Base-by-base conservation (phyloP, 306 rosid genomes). In the Luffa aegyptiaca region DNA sequence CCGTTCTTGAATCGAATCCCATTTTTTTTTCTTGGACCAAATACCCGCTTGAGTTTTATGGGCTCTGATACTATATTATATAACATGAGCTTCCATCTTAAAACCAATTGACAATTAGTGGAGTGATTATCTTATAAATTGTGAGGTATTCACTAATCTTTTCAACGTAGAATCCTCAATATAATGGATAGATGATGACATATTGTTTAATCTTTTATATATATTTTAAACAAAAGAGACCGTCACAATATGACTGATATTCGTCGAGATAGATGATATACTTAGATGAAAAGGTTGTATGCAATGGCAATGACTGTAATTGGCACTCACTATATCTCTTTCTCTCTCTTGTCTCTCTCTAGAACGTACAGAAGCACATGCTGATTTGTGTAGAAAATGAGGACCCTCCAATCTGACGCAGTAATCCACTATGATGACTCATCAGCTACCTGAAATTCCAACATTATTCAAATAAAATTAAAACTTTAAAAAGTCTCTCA, bases 341-440 rank as follows among this genome's bases (percentile, higher is more conserved):
- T 52, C 26, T 6, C 2, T 46, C 41, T 72, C 26, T 42, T 13
- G 9, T 72, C 56, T 70, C 55, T 71, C 57, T 44, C 45, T 7
- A 26, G 41, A 75, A 42, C 70, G 39, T 56, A 59, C 80, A 42
- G 36, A 44, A 57, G 80, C 71, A 77, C 70, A 77, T 77, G 80
- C 56, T 39, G 9, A 55, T 55, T 76, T 76, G 51, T 46, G 76
- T 35, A 0, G 0, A 72, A 55, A 41, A 36, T 35, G 51, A 66
- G 75, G 35, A 14, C 42, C 79, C 65, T 3, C 7, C 9, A 5
- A 53, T 39, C 63, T 75, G 80, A 77, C 26, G 56, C 71, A 33
- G 0, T 10, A 77, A 56, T 77, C 80, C 80, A 77, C 80, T 77
- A 41, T 1, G 41, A 12, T 58, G 80, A 56, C 37, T 77, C 71